Percentiles rank a stretch among this genome's conserved stretches.
Conservation (phyloP, 495 filamentous ascomycete species). For the Patellaria atrata region DNA sequence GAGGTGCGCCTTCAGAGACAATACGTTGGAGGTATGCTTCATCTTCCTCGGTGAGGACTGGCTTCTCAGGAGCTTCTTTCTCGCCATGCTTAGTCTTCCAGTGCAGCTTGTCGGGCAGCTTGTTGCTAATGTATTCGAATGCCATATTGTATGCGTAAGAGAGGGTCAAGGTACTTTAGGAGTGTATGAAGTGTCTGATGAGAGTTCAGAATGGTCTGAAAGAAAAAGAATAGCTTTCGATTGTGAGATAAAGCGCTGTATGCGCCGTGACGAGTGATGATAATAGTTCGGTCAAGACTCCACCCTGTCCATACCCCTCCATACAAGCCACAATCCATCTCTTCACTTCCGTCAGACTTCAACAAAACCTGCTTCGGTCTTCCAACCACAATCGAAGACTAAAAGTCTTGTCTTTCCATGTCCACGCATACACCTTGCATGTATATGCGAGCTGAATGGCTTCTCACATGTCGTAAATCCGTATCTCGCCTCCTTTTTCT, state of each 20-base stretch:
- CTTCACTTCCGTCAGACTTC: too few species aligned
- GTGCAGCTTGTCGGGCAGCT: constrained; percentile 17
- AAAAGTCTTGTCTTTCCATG: too few species aligned
- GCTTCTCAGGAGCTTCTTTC: constrained; percentile 17
- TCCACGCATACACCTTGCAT: too few species aligned
- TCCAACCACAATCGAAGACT: too few species aligned
- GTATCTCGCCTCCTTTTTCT: too few species aligned
- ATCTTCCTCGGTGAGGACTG: constrained; percentile 27
- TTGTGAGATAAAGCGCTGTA: background rate
- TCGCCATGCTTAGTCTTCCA: constrained; percentile 18
- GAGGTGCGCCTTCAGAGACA: constrained; percentile 20
- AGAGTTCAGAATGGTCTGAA: background rate
- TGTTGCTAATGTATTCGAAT: constrained; percentile 21
- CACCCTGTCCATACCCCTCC: too few species aligned
- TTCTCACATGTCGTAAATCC: too few species aligned
- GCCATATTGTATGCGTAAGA: constrained; percentile 6
- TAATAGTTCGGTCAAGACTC: too few species aligned
- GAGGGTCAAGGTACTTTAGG: background rate
- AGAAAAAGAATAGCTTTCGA: background rate
- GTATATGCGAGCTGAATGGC: too few species aligned
- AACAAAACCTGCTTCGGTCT: too few species aligned
- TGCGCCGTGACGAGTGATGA: background rate
- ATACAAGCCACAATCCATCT: too few species aligned
- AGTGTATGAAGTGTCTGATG: background rate
- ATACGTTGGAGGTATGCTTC: constrained; percentile 26